These are phyloP conservation scores for Fusarium sp. DNA, from an alignment of 2,329 filamentous ascomycete species.

Conservation along the genomic window DNA sequence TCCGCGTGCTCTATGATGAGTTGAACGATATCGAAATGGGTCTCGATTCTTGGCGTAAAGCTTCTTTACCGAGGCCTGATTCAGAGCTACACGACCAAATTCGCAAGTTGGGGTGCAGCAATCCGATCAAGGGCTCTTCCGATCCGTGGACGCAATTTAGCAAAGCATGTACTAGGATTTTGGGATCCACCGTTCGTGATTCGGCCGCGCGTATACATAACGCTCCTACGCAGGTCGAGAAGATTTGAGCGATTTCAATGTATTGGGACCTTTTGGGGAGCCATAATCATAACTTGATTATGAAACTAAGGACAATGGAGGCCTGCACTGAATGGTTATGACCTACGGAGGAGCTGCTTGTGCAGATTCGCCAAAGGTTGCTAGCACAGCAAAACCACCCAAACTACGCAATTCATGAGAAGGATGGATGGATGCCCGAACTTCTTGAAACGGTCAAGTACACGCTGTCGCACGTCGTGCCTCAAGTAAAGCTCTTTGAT, in stretches of 20 bases:
- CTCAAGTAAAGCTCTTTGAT: background rate
- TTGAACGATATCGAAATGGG: fast-evolving
- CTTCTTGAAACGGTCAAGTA: background rate
- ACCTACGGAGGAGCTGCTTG: background rate
- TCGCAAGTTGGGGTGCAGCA: background rate
- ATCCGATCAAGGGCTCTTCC: too few relatives aligned
- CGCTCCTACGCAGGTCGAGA: too few relatives aligned
- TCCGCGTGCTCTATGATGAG: background rate
- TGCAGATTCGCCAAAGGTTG: background rate
- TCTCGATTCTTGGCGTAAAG: background rate
- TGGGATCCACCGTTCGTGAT: too few relatives aligned
- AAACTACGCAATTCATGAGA: background rate
- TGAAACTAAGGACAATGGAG: too few relatives aligned
- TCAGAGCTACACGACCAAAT: background rate
- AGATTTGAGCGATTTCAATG: too few relatives aligned
- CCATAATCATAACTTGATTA: too few relatives aligned
- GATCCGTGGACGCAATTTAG: background rate
- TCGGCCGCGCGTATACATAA: too few relatives aligned
- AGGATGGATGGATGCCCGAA: background rate
- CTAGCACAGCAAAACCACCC: background rate
- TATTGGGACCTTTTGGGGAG: background rate
- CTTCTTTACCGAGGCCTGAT: background rate
- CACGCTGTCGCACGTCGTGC: background rate
- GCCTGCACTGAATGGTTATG: too few relatives aligned
- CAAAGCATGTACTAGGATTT: background rate